Evolutionary conservation across 2,329 filamentous ascomycete genomes (phyloP).

Genomic region (Iodosphaeria phyllophila): DNA sequence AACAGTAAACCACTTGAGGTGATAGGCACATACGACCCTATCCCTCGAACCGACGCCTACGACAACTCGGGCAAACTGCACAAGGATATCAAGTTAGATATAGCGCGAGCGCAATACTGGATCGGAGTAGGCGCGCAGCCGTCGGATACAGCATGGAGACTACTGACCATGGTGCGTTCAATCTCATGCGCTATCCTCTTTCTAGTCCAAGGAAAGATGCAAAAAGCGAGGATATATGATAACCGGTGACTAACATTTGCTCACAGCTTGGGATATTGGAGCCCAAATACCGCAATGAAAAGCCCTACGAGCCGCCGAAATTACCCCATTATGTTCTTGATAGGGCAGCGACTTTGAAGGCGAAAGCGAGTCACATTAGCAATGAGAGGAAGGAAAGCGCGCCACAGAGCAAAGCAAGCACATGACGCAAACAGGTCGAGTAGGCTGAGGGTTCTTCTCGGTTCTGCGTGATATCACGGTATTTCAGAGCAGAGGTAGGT

Average conservation of each 20-base stretch:
- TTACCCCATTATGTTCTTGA: slow-evolving; percentile 7
- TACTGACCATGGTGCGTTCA: slow-evolving; percentile 55
- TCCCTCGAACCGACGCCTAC: slow-evolving; percentile 41
- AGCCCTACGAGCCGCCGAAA: slow-evolving; percentile 9
- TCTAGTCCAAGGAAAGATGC: no score
- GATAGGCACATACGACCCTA: slow-evolving; percentile 58
- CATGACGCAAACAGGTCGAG: no score
- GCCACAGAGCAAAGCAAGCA: no score
- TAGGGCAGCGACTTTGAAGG: slow-evolving; percentile 3
- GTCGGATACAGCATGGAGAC: slow-evolving; percentile 70
- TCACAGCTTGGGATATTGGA: slow-evolving; percentile 18
- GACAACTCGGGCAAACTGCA: slow-evolving; percentile 48
- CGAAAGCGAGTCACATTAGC: no score
- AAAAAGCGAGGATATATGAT: not conserved
- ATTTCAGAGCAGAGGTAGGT: no score
- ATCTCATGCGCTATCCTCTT: slow-evolving; percentile 3
- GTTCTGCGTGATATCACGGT: no score
- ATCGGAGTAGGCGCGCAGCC: slow-evolving; percentile 92
- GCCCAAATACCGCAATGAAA: slow-evolving; percentile 16
- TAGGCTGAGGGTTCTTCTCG: no score
- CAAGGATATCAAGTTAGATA: slow-evolving; percentile 85
- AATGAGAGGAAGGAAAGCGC: no score
- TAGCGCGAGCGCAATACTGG: slow-evolving; percentile 76
- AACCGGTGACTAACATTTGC: not conserved
- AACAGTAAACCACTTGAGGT: slow-evolving; percentile 87